Base-by-base conservation (phyloP, 2,329 filamentous ascomycete genomes). In the Xylaria sp. region DNA sequence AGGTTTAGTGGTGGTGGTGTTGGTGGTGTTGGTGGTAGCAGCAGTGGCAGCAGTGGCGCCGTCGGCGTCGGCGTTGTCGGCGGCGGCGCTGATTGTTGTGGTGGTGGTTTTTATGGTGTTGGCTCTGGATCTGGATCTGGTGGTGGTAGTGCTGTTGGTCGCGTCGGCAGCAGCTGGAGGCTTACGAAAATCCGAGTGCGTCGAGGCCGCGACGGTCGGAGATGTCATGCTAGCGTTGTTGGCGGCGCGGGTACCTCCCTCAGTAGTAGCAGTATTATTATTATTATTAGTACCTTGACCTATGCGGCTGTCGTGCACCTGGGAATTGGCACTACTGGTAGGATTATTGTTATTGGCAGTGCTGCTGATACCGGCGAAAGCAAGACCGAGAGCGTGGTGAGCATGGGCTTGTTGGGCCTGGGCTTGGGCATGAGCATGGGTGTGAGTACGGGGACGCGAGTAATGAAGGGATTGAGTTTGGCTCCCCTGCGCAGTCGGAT, bases 101-200 rank as follows among this genome's bases (percentile, higher is more conserved):
- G 34, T 37, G 34, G 34, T 50, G 67, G 64, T 76, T 71, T 64
- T 70, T 10, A 37, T 37, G 65, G 70, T 76, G 71, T 68, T 76
- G 78, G 68, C 70, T 58, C 72, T 70, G 73, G 73, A 67, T 70
- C 73, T 70, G 28, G 28, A 28, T 28, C 28, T 28, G 28, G 28
- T 28, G 28, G 28, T 28, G 39, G 58, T 39, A 58, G 65, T 57
- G 63, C 64, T 70, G 44, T 37, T 55, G 59, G 67, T 56, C 66
- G 66, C 76, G 73, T 68, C 69, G 68, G 72, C 76, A 73, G 70
- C 78, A 77, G 68, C 71, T 65, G 75, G 70, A 73, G 76, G 76
- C 76, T 78, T 76, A 77, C 75, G 74, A 74, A 77, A 78, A 76
- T 78, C 75, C 75, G 77, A 69, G 63, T 75, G 76, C 65, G 73